Evolutionary conservation across 768 basidiomycete genomes (phyloP).

Genomic region (Candolleomyces efflorescens): DNA sequence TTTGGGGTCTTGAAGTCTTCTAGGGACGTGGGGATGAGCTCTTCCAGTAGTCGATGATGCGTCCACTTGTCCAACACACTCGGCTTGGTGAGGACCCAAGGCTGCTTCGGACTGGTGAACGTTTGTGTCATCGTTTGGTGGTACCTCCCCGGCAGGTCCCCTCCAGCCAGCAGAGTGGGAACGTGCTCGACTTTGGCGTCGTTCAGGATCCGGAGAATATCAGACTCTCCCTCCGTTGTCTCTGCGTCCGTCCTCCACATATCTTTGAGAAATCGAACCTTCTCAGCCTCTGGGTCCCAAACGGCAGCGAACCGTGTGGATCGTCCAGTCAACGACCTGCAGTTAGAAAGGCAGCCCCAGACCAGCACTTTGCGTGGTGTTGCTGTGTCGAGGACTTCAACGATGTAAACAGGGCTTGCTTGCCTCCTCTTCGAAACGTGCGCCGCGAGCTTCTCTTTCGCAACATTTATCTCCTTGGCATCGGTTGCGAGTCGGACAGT

Average conservation of each 20-base stretch:
- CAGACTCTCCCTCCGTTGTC: slow-evolving; percentile 15
- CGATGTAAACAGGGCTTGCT: slow-evolving; percentile 8
- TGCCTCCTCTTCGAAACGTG: neutral
- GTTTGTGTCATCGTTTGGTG: slow-evolving; percentile 11
- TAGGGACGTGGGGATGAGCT: slow-evolving; percentile 13
- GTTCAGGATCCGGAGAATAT: slow-evolving; percentile 16
- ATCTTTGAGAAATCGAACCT: slow-evolving; percentile 27
- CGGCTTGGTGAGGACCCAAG: slow-evolving; percentile 12
- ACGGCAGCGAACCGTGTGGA: slow-evolving; percentile 19
- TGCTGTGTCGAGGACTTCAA: slow-evolving; percentile 9
- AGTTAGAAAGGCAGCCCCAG: slow-evolving; percentile 9
- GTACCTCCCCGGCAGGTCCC: slow-evolving; percentile 17
- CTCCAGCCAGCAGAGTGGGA: slow-evolving; percentile 22
- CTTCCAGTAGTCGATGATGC: slow-evolving; percentile 18
- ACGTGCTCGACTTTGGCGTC: slow-evolving; percentile 16
- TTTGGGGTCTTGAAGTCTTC: neutral
- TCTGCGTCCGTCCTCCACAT: slow-evolving; percentile 18
- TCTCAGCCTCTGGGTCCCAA: slow-evolving; percentile 7
- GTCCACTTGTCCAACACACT: slow-evolving; percentile 9
- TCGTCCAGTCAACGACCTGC: slow-evolving; percentile 16
- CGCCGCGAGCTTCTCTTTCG: slow-evolving; percentile 2
- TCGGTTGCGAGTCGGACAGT: slow-evolving; percentile 17
- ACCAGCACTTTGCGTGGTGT: slow-evolving; percentile 8
- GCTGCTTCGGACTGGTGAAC: no score
- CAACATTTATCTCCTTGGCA: slow-evolving; percentile 8